Conservation (phyloP, 2,329 filamentous ascomycete species). For the Alternaria ventricosa region DNA sequence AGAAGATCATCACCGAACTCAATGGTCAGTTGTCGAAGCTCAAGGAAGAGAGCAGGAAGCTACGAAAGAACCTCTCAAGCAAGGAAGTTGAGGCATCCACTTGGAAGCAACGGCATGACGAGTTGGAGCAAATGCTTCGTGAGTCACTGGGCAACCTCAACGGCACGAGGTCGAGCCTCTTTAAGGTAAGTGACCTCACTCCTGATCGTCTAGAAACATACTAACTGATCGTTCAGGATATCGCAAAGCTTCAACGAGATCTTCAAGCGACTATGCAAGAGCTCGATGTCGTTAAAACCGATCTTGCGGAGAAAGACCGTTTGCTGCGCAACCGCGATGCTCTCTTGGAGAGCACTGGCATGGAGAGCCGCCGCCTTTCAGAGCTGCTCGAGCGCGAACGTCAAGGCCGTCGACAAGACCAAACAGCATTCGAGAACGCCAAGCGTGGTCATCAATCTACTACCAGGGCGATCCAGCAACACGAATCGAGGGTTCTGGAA, state of each 20-base stretch:
- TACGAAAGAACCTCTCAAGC: slow-evolving; percentile 82
- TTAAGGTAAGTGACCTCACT: slow-evolving; percentile 64
- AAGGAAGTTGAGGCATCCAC: slow-evolving; percentile 88
- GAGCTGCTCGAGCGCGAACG: slow-evolving; percentile 93
- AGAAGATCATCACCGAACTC: slow-evolving; percentile 90
- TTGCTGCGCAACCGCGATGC: slow-evolving; percentile 88
- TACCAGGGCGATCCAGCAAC: slow-evolving; percentile 81
- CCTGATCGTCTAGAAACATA: slow-evolving; percentile 9
- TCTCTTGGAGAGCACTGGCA: slow-evolving; percentile 83
- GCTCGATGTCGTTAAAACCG: slow-evolving; percentile 77
- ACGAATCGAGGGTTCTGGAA: slow-evolving; percentile 83
- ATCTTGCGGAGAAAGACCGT: slow-evolving; percentile 87
- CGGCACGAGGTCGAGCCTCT: slow-evolving; percentile 82
- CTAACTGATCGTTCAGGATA: slow-evolving; percentile 62
- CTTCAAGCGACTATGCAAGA: slow-evolving; percentile 84
- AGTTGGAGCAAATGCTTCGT: slow-evolving; percentile 86
- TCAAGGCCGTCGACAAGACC: slow-evolving; percentile 81
- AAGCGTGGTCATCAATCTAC: slow-evolving; percentile 88
- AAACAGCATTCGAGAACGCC: slow-evolving; percentile 84
- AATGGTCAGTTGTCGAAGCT: slow-evolving; percentile 81
- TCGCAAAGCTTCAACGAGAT: slow-evolving; percentile 86
- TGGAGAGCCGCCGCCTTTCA: slow-evolving; percentile 83
- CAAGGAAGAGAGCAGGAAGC: slow-evolving; percentile 82
- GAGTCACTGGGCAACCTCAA: slow-evolving; percentile 87
- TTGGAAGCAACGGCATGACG: slow-evolving; percentile 89